phyloP scores from a whole-genome alignment of 257 asterid species.

The Catharanthus roseus region DNA sequence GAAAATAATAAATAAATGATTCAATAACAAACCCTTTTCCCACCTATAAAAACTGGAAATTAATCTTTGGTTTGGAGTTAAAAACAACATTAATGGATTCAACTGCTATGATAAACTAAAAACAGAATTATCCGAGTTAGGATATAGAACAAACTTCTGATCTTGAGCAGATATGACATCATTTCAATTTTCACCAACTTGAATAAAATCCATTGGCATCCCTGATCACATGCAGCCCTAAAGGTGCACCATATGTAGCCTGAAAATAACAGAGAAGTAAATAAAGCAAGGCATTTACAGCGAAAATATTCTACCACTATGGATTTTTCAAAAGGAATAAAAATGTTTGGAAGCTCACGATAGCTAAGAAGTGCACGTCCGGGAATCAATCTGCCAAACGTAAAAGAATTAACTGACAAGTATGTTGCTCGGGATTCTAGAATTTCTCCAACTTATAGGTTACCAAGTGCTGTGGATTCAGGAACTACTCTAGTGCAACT shows the following conservation, averaged over 20 bases:
- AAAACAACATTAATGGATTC: no score
- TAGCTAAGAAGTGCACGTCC: conserved; percentile 89
- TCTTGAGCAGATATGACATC: conserved; percentile 57
- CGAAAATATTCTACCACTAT: conserved; percentile 2
- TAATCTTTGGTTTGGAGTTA: no score
- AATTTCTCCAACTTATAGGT: background rate
- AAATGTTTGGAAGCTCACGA: conserved; percentile 44
- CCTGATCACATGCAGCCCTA: no score
- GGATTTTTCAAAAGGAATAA: conserved; percentile 4
- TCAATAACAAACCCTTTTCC: no score
- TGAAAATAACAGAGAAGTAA: conserved; percentile 34
- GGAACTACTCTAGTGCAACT: background rate
- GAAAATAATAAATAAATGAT: no score
- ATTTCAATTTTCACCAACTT: no score
- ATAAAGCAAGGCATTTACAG: conserved; percentile 14
- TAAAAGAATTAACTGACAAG: conserved; percentile 15
- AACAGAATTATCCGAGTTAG: background rate
- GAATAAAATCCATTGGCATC: no score
- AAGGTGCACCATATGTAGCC: conserved; percentile 75
- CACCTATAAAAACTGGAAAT: no score
- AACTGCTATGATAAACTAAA: no score
- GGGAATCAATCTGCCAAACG: conserved; percentile 63
- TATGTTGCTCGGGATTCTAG: background rate
- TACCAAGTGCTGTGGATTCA: background rate
- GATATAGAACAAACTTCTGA: conserved; percentile 32